Percentiles rank a stretch among this genome's conserved stretches.
Evolutionary conservation across 2,329 filamentous ascomycete genomes (phyloP).

Genomic region (Diplodia scrobiculata): DNA sequence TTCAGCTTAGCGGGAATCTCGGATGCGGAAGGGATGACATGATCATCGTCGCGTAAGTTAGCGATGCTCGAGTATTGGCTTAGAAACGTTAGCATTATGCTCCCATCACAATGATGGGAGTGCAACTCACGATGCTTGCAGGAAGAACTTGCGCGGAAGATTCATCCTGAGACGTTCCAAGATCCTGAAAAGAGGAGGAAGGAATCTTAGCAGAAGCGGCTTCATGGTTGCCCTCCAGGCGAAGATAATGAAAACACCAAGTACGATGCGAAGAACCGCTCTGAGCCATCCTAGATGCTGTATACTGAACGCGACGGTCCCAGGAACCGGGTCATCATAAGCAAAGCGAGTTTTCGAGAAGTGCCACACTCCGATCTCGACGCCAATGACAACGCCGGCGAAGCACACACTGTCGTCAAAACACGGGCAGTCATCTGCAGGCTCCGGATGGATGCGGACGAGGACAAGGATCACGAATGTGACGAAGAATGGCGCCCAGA

Average conservation of each 20-base stretch:
- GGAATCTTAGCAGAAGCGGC: slow-evolving; percentile 70
- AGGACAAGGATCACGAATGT: slow-evolving; percentile 70
- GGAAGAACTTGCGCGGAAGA: slow-evolving; percentile 87
- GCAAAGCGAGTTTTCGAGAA: slow-evolving; percentile 63
- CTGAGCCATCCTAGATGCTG: slow-evolving; percentile 66
- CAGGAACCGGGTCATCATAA: slow-evolving; percentile 57
- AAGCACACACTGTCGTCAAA: slow-evolving; percentile 96
- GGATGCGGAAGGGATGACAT: slow-evolving; percentile 84
- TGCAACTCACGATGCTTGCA: slow-evolving; percentile 68
- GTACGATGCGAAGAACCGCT: slow-evolving; percentile 67
- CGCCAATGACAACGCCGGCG: slow-evolving; percentile 82
- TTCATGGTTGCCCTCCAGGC: slow-evolving; percentile 90
- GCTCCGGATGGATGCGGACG: slow-evolving; percentile 89
- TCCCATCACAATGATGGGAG: slow-evolving; percentile 14
- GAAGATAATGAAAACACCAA: slow-evolving; percentile 83
- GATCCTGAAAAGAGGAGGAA: slow-evolving; percentile 85
- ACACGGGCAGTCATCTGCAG: slow-evolving; percentile 93
- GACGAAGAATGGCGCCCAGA: slow-evolving; percentile 65
- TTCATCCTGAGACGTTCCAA: slow-evolving; percentile 78
- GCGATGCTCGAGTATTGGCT: slow-evolving; percentile 83
- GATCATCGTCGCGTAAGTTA: slow-evolving; percentile 72
- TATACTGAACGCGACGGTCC: slow-evolving; percentile 66
- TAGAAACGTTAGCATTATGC: slow-evolving; percentile 1
- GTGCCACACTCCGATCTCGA: slow-evolving; percentile 82
- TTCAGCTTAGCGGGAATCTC: slow-evolving; percentile 81